Base-by-base conservation (phyloP, 306 rosid genomes). In the Mucuna pruriens region DNA sequence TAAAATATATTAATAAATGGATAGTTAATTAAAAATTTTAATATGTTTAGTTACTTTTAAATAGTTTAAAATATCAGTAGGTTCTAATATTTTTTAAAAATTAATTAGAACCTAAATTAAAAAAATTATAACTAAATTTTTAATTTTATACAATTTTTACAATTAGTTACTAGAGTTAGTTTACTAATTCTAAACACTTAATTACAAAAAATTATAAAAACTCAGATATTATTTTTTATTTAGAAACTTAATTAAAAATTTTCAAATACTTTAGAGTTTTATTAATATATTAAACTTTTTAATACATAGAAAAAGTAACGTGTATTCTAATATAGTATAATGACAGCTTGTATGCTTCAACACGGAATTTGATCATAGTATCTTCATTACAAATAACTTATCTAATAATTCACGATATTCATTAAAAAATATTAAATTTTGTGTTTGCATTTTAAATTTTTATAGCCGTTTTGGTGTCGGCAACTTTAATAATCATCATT, bases 351-450 rank as follows among this genome's bases (percentile, higher is more conserved):
- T 23, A 22, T 20, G 31, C 19, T 19, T 40, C 17, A 39, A 20
- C 73, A 67, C 51, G 73, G 20, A 67, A 67, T 67, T 39, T 67
- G 34, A 40, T 66, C 49, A 40, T 40, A 39, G 71, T 66, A n/a
- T 66, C 33, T 67, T 67, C 52, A 67, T 20, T 39, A 20, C n/a
- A 67, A 67, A 67, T 40, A 66, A 38, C 29, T 65, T 65, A 65
- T 38, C 15, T 17, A 61, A 33, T 62, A 34, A 36, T 64, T 63
- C 23, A 63, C 15, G 58, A 71, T 29, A 26, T 46, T 71, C 4
- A 8, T 70, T 25, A 20, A 45, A 13, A 13, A 71, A 16, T 46
- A 25, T 46, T 22, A 22, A 57, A 57, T 15, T 57, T 33, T 11
- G 2, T 20, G 10, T 39, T 16, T 39, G 1, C 16, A 61, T 38